Evolutionary conservation across 2,329 filamentous ascomycete genomes (phyloP).

Genomic region (Aspergillus ibericus): DNA sequence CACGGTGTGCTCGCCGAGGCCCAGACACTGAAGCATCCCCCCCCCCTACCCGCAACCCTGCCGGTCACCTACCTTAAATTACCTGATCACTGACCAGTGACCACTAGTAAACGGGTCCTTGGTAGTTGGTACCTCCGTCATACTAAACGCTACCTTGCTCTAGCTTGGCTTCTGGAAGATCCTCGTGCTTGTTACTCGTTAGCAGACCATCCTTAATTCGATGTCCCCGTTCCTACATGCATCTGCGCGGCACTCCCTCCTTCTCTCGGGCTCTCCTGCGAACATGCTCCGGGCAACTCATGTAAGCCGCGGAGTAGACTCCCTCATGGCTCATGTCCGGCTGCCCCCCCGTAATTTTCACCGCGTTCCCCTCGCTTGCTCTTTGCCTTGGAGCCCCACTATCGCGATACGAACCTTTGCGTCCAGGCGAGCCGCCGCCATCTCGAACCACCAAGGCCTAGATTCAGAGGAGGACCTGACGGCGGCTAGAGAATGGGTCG

Average conservation of each 20-base stretch:
- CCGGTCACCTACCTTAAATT: conserved; percentile 2
- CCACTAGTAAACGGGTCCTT: not conserved
- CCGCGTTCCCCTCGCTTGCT: conserved; percentile 6
- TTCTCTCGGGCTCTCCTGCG: not conserved
- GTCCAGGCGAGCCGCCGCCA: conserved; percentile 25
- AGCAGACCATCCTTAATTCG: conserved; percentile 18
- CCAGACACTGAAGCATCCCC: not conserved
- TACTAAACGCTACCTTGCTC: conserved; percentile 10
- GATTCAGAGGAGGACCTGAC: conserved; percentile 34
- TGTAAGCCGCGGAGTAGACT: not conserved
- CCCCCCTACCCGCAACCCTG: not conserved
- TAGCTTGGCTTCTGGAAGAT: conserved; percentile 16
- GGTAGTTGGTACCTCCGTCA: conserved; percentile 1
- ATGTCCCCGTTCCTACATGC: conserved; percentile 9
- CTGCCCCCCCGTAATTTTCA: conserved; percentile 6
- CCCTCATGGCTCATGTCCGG: conserved; percentile 5
- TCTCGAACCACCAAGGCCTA: conserved; percentile 6
- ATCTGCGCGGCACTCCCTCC: not conserved
- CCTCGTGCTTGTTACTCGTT: conserved; percentile 17
- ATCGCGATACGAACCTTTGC: conserved; percentile 27
- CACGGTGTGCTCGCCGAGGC: not conserved
- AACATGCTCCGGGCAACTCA: not conserved
- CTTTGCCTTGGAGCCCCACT: conserved; percentile 11
- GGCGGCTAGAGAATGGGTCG: conserved; percentile 59
- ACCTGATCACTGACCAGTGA: not conserved